Percentiles rank a stretch among this genome's conserved stretches.
Conservation (phyloP, 2,329 filamentous ascomycete species). For the Aspergillus nomiae region DNA sequence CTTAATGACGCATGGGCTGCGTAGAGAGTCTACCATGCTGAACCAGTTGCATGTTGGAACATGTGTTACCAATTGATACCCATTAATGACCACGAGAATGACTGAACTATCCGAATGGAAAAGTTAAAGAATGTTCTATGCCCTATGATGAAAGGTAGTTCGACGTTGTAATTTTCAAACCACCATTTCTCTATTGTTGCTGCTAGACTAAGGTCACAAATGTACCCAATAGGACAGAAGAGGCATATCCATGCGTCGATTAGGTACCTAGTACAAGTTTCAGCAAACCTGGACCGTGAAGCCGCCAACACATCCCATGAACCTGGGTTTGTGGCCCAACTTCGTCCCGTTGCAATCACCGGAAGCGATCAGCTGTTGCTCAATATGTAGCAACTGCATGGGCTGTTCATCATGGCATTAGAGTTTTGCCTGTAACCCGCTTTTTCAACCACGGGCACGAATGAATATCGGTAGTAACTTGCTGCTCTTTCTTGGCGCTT, state of each 20-base stretch:
- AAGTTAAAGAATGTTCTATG: not conserved
- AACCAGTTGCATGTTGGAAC: not conserved
- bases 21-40: slow-evolving; percentile 6
- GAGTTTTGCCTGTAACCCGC: not conserved
- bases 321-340: no score
- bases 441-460: not conserved
- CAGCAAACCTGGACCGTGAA: no score
- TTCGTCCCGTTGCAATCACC: no score
- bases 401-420: not conserved
- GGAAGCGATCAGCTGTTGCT: no score
- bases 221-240: not conserved
- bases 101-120: not conserved
- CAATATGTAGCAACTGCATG: no score
- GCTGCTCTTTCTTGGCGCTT: not conserved
- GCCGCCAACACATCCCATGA: no score
- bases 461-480: not conserved
- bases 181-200: not conserved
- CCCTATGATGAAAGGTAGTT: not conserved
- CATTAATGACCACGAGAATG: slow-evolving; percentile 6
- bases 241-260: not conserved
- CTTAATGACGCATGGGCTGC: slow-evolving; percentile 24
- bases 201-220: not conserved
- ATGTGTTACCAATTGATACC: slow-evolving; percentile 8
- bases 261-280: no score
- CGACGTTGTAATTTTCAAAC: not conserved